Evolutionary conservation across 257 asterid species (phyloP), one percentile per base, ranked within the genome.

Genomic region (Handroanthus guayacan): DNA sequence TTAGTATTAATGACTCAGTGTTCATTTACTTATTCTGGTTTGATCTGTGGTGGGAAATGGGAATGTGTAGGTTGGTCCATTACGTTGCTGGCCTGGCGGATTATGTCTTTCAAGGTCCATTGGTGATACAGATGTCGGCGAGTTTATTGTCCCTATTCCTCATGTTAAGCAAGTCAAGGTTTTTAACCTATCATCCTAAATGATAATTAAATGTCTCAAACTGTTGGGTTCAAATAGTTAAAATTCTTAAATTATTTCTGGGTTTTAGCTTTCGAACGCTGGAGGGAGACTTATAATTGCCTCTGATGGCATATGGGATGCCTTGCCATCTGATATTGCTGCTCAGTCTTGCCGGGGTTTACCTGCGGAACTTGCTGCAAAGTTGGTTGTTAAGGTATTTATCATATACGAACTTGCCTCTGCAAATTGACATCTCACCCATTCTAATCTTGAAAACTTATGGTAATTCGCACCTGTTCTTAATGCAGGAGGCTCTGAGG

Each of bases 161-260:
- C 97, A 95, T 82, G 99, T 95, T 77, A 95, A 95, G 89, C 99
- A 95, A 95, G 97, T 95, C 86, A 95, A 95, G 99, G 99, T 95
- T 69, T 65, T 75, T 72, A 68, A 58, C 14, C 13, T 74, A 72
- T 79, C 64, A 47, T 34, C 60, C 66, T 72, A 51, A 52, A 68
- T 47, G 65, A 17, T 72, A 36, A 66, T 67, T 43, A 6, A 45
- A 31, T 56, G 37, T 55, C 9, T 55, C 20, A 41, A 17, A 52
- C 34, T 34, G 25, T 34, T 54, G 43, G 12, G 6, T 36, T 34
- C 25, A 10, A 38, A 16, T 39, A 20, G 55, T 25, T 37, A 13
- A 78, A 37, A 44, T 72, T 45, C n/a, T 47, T 65, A 43, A 55
- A 45, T 17, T 50, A 50, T 60, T 74, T 66, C 43, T 76, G 79